phyloP scores from a whole-genome alignment of 352 stramenopile species.

The Globisporangium canariense region DNA sequence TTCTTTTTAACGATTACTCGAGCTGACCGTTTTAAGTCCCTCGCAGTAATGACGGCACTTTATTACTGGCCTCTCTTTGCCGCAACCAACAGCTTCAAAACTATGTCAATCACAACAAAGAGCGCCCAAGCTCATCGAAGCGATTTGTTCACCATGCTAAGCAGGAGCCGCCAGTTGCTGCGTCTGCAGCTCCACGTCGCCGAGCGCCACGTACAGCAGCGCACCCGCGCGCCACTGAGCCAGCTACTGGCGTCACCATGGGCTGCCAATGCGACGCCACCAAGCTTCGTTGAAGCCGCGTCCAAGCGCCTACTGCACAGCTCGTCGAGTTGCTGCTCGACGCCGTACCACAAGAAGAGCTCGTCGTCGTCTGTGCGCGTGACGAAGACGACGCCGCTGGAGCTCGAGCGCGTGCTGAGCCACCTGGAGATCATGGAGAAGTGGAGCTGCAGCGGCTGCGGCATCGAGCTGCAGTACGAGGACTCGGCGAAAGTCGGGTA shows the following conservation, averaged over 20 bases:
- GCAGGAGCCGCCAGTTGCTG: conserved; percentile 6
- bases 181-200: neutral
- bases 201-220: conserved; percentile 1
- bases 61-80: neutral
- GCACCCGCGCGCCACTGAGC: neutral
- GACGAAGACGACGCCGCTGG: conserved; percentile 24
- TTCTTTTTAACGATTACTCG: too few relatives aligned
- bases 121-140: neutral
- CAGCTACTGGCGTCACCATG: neutral
- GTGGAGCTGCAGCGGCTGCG: conserved; percentile 79
- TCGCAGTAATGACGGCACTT: too few relatives aligned
- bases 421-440: conserved; percentile 84
- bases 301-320: conserved; percentile 12
- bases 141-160: conserved; percentile 2
- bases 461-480: conserved; percentile 74
- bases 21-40: too few relatives aligned
- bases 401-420: conserved; percentile 55
- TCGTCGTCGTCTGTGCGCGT: conserved; percentile 8
- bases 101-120: neutral
- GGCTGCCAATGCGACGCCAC: neutral
- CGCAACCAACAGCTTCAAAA: neutral
- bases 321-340: conserved; percentile 16
- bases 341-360: conserved; percentile 12
- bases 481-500: conserved; percentile 63
- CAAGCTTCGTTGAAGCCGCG: neutral